A percentile compares a stretch with the other conserved stretches of the same genome.
Evolutionary conservation across 345 rosid species (phyloP).

Genomic region (Leavenworthia alabamica): DNA sequence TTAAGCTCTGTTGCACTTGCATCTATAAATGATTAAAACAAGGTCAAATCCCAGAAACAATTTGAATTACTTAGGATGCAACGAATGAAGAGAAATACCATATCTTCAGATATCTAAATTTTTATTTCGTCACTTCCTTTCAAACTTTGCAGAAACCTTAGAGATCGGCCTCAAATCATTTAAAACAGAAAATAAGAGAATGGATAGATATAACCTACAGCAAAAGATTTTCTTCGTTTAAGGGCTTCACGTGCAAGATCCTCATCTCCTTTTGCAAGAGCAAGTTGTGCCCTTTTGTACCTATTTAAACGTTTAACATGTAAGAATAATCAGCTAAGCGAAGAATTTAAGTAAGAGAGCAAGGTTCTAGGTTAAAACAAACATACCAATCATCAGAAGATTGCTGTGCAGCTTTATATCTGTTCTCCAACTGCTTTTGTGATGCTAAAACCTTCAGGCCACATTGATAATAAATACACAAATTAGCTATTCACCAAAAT

Average conservation of each 20-base stretch:
- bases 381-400: slow-evolving; percentile 71
- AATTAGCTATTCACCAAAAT: slow-evolving; percentile 9
- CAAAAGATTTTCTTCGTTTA: slow-evolving; percentile 58
- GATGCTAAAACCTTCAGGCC: slow-evolving; percentile 59
- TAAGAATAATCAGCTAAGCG: neutral
- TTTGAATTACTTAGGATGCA: neutral
- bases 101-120: neutral
- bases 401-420: slow-evolving; percentile 54
- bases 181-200: neutral
- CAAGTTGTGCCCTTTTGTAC: slow-evolving; percentile 72
- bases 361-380: neutral
- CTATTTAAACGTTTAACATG: slow-evolving; percentile 29
- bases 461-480: neutral
- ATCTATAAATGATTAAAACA: neutral
- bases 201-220: slow-evolving; percentile 38
- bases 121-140: neutral
- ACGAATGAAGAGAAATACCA: neutral
- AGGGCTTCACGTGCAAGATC: slow-evolving; percentile 83
- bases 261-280: slow-evolving; percentile 71
- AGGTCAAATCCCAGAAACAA: neutral
- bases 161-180: neutral
- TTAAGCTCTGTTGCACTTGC: slow-evolving; percentile 4
- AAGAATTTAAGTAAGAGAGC: neutral
- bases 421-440: slow-evolving; percentile 69
- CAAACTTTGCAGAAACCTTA: neutral